Conservation (phyloP, 305 asterid species). For the Euphrasia arctica region DNA sequence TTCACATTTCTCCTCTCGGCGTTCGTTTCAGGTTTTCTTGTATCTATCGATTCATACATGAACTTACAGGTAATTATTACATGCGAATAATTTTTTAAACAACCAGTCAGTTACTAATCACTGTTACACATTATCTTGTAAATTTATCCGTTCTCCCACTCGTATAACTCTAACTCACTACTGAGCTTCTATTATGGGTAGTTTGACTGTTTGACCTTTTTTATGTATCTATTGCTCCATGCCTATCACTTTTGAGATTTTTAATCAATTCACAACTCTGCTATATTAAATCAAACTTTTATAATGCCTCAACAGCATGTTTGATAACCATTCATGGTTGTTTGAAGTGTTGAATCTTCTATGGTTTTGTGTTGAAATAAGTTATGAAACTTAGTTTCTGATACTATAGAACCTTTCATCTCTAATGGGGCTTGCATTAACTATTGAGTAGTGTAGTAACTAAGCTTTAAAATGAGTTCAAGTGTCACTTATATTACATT, state of each 20-base stretch:
- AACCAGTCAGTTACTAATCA: too few relatives aligned
- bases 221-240: too few relatives aligned
- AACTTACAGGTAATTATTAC: conserved; percentile 55
- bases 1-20: conserved; percentile 2
- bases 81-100: too few relatives aligned
- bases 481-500: neutral
- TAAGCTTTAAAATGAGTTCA: too few relatives aligned
- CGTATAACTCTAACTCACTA: too few relatives aligned
- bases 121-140: too few relatives aligned
- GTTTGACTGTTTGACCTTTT: too few relatives aligned
- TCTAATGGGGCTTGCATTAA: too few relatives aligned
- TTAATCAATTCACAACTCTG: neutral
- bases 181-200: too few relatives aligned
- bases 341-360: too few relatives aligned
- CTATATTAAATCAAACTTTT: neutral
- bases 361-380: neutral
- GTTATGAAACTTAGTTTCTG: neutral
- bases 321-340: neutral
- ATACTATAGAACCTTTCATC: neutral
- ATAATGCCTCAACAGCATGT: neutral
- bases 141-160: too few relatives aligned
- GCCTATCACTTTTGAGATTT: neutral
- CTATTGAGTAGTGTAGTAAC: too few relatives aligned
- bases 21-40: conserved; percentile 46
- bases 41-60: conserved; percentile 75